phyloP scores from a whole-genome alignment of 2,329 filamentous ascomycete species.

The Fusarium abutilonis region DNA sequence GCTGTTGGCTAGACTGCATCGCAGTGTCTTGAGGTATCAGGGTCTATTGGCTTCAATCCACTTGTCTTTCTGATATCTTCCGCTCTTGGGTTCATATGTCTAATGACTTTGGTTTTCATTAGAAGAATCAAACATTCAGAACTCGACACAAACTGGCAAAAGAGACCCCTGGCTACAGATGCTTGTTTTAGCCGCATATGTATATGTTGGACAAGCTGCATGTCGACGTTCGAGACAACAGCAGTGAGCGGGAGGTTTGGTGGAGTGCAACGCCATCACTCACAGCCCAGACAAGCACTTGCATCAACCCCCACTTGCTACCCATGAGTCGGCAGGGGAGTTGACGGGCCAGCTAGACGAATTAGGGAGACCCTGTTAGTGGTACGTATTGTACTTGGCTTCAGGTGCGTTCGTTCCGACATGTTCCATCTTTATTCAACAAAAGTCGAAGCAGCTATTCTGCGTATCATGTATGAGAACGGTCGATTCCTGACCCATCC shows the following conservation, averaged over 20 bases:
- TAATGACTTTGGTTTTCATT: slow-evolving; percentile 33
- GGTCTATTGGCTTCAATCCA: slow-evolving; percentile 1
- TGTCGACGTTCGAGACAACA: slow-evolving; percentile 35
- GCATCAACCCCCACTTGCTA: slow-evolving; percentile 45
- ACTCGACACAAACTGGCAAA: slow-evolving; percentile 20
- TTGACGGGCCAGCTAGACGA: slow-evolving; percentile 24
- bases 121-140: slow-evolving; percentile 42
- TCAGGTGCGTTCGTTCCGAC: slow-evolving; percentile 37
- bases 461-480: background rate
- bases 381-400: slow-evolving; percentile 9
- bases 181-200: slow-evolving; percentile 44
- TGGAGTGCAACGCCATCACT: slow-evolving; percentile 29
- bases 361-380: slow-evolving; percentile 13
- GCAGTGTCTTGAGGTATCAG: background rate
- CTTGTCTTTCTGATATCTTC: background rate
- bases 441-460: background rate
- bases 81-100: slow-evolving; percentile 3
- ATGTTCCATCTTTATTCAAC: slow-evolving; percentile 30
- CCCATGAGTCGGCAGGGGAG: slow-evolving; percentile 42
- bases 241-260: slow-evolving; percentile 27
- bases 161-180: slow-evolving; percentile 37
- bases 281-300: slow-evolving; percentile 33
- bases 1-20: slow-evolving; percentile 5
- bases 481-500: background rate
- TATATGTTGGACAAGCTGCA: slow-evolving; percentile 29